Evolutionary conservation across 2,329 filamentous ascomycete species (phyloP).

Genomic region (Curvularia sp.): DNA sequence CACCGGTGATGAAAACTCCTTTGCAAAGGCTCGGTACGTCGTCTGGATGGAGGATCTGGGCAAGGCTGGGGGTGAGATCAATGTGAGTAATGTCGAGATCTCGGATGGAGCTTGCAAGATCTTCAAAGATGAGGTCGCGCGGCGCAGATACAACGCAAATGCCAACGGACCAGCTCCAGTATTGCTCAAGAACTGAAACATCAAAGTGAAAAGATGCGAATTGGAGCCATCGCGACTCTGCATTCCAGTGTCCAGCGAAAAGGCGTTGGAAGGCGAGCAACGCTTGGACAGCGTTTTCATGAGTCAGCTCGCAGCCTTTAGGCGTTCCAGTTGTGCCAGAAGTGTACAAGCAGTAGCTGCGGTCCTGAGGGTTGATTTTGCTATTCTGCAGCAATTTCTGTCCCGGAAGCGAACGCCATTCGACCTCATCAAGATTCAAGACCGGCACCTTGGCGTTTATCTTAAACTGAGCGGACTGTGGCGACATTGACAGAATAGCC

Average conservation of each 20-base stretch:
- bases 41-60: conserved; percentile 76
- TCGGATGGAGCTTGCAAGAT: conserved; percentile 76
- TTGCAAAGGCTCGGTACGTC: conserved; percentile 80
- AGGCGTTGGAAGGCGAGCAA: conserved; percentile 85
- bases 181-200: conserved; percentile 90
- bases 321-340: conserved; percentile 86
- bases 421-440: conserved; percentile 56
- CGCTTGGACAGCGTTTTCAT: conserved; percentile 87
- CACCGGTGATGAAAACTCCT: conserved; percentile 92
- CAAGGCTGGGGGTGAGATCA: conserved; percentile 87
- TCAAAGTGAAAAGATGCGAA: conserved; percentile 96
- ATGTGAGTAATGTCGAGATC: conserved; percentile 83
- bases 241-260: conserved; percentile 77
- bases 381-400: conserved; percentile 39
- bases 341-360: conserved; percentile 86
- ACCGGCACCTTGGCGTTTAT: conserved; percentile 48
- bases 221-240: conserved; percentile 81
- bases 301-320: conserved; percentile 87
- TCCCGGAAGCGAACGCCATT: conserved; percentile 46
- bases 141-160: conserved; percentile 84
- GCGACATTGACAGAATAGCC: conserved; percentile 66
- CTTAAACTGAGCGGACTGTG: conserved; percentile 52
- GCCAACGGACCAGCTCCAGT: conserved; percentile 93
- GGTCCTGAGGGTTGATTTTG: conserved; percentile 58
- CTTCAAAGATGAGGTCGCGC: conserved; percentile 83